phyloP scores from a whole-genome alignment of 1,284 basidiomycete genomes.

The Ceratobasidium sp. region DNA sequence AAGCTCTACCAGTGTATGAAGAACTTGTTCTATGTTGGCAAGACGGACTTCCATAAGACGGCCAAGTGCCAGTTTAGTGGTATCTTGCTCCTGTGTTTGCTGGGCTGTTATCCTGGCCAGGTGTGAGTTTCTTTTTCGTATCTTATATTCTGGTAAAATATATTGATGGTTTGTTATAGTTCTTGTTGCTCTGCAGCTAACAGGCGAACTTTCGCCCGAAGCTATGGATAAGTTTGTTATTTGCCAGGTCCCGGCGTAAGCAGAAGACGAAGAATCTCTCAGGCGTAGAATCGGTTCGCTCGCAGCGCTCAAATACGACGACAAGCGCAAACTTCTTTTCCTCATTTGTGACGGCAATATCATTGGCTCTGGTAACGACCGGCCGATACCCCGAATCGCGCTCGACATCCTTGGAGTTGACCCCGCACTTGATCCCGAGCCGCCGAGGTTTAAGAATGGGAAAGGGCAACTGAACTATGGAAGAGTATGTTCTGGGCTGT shows the following conservation, averaged over 20 bases:
- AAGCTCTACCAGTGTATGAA: slow-evolving; percentile 67
- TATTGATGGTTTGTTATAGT: slow-evolving; percentile 57
- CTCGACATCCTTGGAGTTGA: slow-evolving; percentile 96
- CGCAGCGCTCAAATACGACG: slow-evolving; percentile 91
- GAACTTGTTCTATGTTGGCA: too few relatives aligned
- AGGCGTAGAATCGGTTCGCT: slow-evolving; percentile 94
- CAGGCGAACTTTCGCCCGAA: slow-evolving; percentile 83
- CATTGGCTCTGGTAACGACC: slow-evolving; percentile 92
- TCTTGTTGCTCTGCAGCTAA: slow-evolving; percentile 89
- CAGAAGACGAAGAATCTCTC: slow-evolving; percentile 95
- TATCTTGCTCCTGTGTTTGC: slow-evolving; percentile 90
- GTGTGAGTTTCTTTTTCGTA: slow-evolving; percentile 62
- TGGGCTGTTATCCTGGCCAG: slow-evolving; percentile 80
- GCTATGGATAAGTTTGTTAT: slow-evolving; percentile 96
- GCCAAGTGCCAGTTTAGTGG: too few relatives aligned
- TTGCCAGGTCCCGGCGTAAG: slow-evolving; percentile 96
- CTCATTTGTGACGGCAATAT: slow-evolving; percentile 98
- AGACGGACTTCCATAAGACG: too few relatives aligned
- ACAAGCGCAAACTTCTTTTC: slow-evolving; percentile 95
- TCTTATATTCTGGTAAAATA: not conserved
- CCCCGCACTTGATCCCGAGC: slow-evolving; percentile 91
- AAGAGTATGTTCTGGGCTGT: slow-evolving; percentile 94
- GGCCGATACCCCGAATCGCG: slow-evolving; percentile 86
- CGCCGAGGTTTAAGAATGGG: slow-evolving; percentile 90
- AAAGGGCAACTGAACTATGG: slow-evolving; percentile 96